phyloP scores from a whole-genome alignment of 192 early-diverging fungal species.

The Coemansia sp. region DNA sequence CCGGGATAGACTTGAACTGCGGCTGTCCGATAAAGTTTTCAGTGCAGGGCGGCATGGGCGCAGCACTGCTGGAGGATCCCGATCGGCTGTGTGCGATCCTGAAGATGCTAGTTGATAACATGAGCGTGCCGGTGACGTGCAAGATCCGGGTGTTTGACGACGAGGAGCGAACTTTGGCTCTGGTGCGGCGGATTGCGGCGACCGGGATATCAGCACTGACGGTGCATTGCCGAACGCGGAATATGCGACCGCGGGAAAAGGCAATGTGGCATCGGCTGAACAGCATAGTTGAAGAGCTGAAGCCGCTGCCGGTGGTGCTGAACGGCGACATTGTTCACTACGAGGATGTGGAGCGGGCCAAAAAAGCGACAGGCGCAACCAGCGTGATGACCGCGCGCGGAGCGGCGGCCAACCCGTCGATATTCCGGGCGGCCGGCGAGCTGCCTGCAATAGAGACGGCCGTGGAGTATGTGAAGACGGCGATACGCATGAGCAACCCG shows the following conservation, averaged over 20 bases:
- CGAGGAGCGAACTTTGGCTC: constrained; percentile 70
- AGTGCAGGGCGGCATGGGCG: constrained; percentile 89
- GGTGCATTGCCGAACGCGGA: constrained; percentile 79
- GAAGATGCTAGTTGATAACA: constrained; percentile 63
- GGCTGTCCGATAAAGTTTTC: constrained; percentile 98
- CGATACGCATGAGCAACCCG: constrained; percentile 65
- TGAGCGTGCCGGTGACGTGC: constrained; percentile 79
- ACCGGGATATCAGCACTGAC: constrained; percentile 86
- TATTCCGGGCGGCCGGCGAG: constrained; percentile 69
- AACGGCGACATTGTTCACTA: constrained; percentile 84
- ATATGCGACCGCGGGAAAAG: constrained; percentile 72
- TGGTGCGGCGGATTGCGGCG: constrained; percentile 75
- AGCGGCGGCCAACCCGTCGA: constrained; percentile 80
- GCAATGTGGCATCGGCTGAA: constrained; percentile 84
- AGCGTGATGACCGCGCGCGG: constrained; percentile 90
- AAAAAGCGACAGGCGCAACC: constrained; percentile 57
- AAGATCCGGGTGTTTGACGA: constrained; percentile 79
- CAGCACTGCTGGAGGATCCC: constrained; percentile 80
- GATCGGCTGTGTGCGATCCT: constrained; percentile 78
- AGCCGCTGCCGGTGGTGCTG: constrained; percentile 76
- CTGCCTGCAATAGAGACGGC: constrained; percentile 57
- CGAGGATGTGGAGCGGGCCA: constrained; percentile 59
- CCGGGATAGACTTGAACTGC: constrained; percentile 94
- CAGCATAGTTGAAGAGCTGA: constrained; percentile 64
- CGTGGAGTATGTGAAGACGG: constrained; percentile 63